These are phyloP conservation scores for Eucalyptus caleyi DNA, from an alignment of 345 rosid species.

Conservation along the genomic window DNA sequence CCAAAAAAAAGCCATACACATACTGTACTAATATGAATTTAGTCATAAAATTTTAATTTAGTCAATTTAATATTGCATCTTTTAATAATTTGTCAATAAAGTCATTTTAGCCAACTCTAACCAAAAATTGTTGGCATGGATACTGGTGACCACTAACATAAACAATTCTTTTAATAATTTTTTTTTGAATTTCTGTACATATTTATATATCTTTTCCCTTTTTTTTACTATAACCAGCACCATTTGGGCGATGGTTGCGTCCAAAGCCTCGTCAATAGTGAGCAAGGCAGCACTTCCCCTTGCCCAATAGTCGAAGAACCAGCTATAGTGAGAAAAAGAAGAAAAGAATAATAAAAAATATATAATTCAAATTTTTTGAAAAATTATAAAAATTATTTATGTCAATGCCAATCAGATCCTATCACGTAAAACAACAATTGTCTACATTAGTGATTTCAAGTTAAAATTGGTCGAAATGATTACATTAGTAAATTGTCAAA, in stretches of 20 bases:
- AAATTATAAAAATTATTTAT: background rate
- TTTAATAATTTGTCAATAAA: no score
- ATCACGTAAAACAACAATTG: rapidly evolving
- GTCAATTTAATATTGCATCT: no score
- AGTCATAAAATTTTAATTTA: no score
- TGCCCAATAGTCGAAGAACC: background rate
- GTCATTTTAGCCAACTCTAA: background rate
- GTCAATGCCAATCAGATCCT: rapidly evolving
- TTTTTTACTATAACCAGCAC: background rate
- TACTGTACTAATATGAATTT: rapidly evolving
- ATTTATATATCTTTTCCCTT: background rate
- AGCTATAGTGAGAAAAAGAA: background rate
- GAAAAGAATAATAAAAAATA: background rate
- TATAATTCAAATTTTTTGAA: background rate
- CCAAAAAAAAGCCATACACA: no score
- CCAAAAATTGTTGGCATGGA: rapidly evolving
- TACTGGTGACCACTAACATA: rapidly evolving
- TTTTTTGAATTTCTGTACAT: no score
- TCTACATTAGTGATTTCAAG: rapidly evolving
- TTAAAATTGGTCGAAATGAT: background rate
- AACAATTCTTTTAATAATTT: background rate
- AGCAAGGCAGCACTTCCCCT: background rate
- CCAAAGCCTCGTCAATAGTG: background rate
- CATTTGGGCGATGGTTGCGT: background rate
- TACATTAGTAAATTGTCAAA: background rate